These are phyloP conservation scores for Lindgomyces ingoldianus DNA, from an alignment of 495 filamentous ascomycete genomes.

Conservation along the genomic window DNA sequence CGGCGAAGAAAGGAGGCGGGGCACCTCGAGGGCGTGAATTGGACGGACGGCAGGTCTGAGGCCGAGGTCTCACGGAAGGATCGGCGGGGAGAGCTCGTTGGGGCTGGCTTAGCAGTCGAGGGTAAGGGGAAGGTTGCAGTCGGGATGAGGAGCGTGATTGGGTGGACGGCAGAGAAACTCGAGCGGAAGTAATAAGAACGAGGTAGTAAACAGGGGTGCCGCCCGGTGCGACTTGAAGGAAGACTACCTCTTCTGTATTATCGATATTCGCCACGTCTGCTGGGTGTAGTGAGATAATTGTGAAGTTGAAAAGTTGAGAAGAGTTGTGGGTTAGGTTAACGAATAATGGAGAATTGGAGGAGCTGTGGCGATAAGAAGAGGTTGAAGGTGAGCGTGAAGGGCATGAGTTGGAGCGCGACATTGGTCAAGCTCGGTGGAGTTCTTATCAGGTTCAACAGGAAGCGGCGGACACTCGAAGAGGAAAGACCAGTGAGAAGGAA, in stretches of 20 bases:
- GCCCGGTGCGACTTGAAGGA: neutral
- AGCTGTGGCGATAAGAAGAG: no score
- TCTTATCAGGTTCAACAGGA: no score
- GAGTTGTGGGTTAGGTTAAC: no score
- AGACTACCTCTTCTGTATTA: neutral
- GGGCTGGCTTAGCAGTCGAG: neutral
- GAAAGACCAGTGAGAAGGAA: no score
- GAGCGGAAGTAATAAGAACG: neutral
- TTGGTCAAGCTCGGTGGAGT: no score
- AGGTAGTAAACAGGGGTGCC: neutral
- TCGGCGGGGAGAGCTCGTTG: neutral
- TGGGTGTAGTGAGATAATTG: neutral
- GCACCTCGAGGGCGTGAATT: neutral
- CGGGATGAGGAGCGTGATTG: no score
- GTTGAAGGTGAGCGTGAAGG: no score
- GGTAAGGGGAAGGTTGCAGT: neutral
- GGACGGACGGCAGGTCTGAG: neutral
- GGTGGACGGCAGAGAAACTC: neutral
- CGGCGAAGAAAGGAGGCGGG: neutral
- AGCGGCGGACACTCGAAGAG: no score
- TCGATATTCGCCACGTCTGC: neutral
- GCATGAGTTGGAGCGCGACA: no score
- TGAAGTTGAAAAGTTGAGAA: no score
- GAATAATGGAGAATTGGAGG: no score
- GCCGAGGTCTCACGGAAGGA: neutral